Evolutionary conservation across 495 filamentous ascomycete species (phyloP).

Genomic region (Penicillium bovifimosum): DNA sequence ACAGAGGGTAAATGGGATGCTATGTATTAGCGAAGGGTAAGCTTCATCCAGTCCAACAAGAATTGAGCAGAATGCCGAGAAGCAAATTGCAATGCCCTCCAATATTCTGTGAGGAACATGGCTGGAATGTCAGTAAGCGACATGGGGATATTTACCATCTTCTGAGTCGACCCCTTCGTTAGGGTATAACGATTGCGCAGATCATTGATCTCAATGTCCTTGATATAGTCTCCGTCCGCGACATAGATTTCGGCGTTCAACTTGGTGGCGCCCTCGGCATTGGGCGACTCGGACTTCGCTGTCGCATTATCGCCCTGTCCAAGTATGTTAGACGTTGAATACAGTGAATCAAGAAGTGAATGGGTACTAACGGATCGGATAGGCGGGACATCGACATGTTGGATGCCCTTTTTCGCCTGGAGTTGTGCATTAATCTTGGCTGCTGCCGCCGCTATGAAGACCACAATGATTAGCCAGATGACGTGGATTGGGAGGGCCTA

Average conservation of each 20-base stretch:
- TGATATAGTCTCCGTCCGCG: conserved; percentile 93
- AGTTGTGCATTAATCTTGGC: conserved; percentile 91
- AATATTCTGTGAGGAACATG: conserved; percentile 13
- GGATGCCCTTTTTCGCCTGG: conserved; percentile 86
- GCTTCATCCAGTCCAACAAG: conserved; percentile 66
- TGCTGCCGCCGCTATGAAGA: conserved; percentile 70
- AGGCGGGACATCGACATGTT: conserved; percentile 90
- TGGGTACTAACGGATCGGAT: conserved; percentile 56
- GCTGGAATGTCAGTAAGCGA: conserved; percentile 76
- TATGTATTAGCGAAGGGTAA: conserved; percentile 69
- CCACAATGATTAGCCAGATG: conserved; percentile 15
- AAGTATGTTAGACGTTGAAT: conserved; percentile 4
- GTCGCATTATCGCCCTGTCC: conserved; percentile 47
- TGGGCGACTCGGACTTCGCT: conserved; percentile 41
- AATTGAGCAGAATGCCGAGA: conserved; percentile 29
- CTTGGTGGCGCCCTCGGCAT: conserved; percentile 48
- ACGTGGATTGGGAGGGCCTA: neutral
- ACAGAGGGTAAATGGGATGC: conserved; percentile 70
- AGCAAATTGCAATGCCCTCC: conserved; percentile 16
- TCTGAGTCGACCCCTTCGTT: conserved; percentile 96
- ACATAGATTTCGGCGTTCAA: conserved; percentile 87
- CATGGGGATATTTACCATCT: conserved; percentile 94
- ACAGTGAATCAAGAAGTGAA: neutral
- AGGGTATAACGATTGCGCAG: conserved; percentile 94
- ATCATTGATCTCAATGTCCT: conserved; percentile 98